phyloP scores from a whole-genome alignment of 202 grass and related monocot genomes.

The Eragrostis tef region DNA sequence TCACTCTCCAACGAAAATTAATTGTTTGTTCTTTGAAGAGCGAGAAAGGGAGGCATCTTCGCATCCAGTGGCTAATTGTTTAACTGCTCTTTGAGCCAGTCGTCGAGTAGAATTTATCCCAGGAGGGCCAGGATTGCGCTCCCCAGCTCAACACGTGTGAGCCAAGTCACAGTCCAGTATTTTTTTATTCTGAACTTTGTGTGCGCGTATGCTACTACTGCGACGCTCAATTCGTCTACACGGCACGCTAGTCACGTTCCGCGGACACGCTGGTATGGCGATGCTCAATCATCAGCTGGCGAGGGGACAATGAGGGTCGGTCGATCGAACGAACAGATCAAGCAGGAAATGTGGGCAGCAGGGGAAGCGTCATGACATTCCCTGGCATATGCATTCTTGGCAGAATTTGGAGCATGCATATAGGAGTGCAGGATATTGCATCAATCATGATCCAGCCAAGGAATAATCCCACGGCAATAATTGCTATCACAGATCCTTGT shows the following conservation, averaged over 20 bases:
- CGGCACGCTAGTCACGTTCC: too few species aligned
- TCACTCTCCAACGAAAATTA: neutral
- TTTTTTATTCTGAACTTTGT: neutral
- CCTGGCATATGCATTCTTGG: neutral
- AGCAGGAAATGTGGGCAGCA: neutral
- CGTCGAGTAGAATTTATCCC: conserved; percentile 16
- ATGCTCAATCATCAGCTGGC: too few species aligned
- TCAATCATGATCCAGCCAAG: neutral
- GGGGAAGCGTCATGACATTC: neutral
- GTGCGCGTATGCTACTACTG: too few species aligned
- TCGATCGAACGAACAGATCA: too few species aligned
- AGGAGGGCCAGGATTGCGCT: neutral
- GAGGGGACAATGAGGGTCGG: too few species aligned
- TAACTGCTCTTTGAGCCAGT: neutral
- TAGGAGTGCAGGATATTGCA: neutral
- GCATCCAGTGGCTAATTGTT: neutral
- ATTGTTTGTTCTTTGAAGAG: too few species aligned
- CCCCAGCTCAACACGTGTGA: conserved; percentile 18
- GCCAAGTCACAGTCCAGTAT: neutral
- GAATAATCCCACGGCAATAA: neutral
- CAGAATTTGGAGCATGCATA: neutral
- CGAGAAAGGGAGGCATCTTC: neutral
- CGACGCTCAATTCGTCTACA: too few species aligned
- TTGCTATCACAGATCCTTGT: neutral
- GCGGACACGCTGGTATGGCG: too few species aligned